Percentiles rank a stretch among this genome's conserved stretches.
Evolutionary conservation across 768 basidiomycete genomes (phyloP).

Genomic region (Hortiboletus campestris): DNA sequence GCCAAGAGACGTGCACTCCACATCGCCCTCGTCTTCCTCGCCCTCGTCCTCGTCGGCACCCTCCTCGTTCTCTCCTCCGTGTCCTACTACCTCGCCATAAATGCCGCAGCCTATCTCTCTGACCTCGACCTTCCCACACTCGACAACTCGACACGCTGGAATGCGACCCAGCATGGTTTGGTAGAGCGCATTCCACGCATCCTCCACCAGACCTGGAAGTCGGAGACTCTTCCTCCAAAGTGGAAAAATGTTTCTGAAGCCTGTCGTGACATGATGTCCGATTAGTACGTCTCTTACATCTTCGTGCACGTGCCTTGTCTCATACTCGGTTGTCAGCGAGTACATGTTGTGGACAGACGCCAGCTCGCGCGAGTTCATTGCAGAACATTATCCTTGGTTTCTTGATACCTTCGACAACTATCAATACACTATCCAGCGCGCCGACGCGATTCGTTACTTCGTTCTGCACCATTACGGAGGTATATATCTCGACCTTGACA

Average conservation of each 20-base stretch:
- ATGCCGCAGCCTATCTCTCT: slow-evolving; percentile 72
- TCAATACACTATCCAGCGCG: slow-evolving; percentile 88
- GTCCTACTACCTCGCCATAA: slow-evolving; percentile 85
- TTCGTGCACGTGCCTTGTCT: slow-evolving; percentile 10
- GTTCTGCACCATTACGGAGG: slow-evolving; percentile 95
- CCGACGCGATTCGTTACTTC: slow-evolving; percentile 98
- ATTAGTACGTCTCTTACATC: slow-evolving; percentile 70
- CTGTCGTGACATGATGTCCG: slow-evolving; percentile 90
- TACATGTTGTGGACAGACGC: slow-evolving; percentile 99
- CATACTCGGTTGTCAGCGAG: slow-evolving; percentile 52
- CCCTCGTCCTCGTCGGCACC: slow-evolving; percentile 81
- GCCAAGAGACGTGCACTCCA: slow-evolving; percentile 46
- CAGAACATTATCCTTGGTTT: slow-evolving; percentile 86
- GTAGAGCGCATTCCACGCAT: slow-evolving; percentile 85
- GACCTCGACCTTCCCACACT: slow-evolving; percentile 70
- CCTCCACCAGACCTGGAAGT: slow-evolving; percentile 99
- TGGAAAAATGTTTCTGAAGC: slow-evolving; percentile 82
- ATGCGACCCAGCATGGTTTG: slow-evolving; percentile 57
- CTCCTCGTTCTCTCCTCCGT: slow-evolving; percentile 89
- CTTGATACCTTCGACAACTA: slow-evolving; percentile 92
- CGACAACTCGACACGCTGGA: slow-evolving; percentile 57
- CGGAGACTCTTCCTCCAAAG: slow-evolving; percentile 73
- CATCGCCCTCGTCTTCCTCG: slow-evolving; percentile 54
- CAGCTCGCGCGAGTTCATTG: slow-evolving; percentile 85
- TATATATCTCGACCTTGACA: slow-evolving; percentile 93